These are phyloP conservation scores for Periconia digitata DNA, from an alignment of 2,329 filamentous ascomycete genomes.

Conservation along the genomic window DNA sequence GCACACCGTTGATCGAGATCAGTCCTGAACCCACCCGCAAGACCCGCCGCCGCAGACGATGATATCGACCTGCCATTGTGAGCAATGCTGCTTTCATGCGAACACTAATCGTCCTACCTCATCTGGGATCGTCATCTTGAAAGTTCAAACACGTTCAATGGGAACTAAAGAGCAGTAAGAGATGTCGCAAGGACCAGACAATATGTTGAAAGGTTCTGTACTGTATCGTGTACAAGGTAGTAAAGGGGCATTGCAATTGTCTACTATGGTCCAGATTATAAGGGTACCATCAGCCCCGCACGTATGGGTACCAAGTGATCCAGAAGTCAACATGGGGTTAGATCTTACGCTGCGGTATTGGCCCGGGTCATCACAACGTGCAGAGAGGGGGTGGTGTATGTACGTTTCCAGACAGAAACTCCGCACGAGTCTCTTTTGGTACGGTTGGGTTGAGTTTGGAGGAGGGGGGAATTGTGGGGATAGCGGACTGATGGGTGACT, in stretches of 20 bases:
- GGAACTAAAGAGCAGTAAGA: not conserved
- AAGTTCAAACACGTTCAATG: not conserved
- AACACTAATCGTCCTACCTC: constrained; percentile 48
- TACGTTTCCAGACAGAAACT: not conserved
- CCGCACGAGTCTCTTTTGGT: not conserved
- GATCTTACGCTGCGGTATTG: not conserved
- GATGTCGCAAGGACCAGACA: not conserved
- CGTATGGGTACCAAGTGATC: not conserved
- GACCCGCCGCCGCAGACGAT: constrained; percentile 77
- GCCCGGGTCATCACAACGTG: not conserved
- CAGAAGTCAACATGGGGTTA: not conserved
- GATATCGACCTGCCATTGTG: constrained; percentile 63
- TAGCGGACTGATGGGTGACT: not conserved
- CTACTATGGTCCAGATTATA: not conserved
- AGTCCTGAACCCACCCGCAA: constrained; percentile 60
- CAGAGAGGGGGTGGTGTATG: not conserved
- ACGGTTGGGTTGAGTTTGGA: not conserved
- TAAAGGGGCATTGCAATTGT: not conserved
- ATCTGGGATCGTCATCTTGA: constrained; percentile 65
- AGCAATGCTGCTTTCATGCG: not conserved
- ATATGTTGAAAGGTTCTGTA: not conserved
- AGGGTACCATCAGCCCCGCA: not conserved
- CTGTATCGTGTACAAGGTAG: not conserved
- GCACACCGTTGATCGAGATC: not conserved
- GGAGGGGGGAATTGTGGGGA: not conserved